Percentiles rank a stretch among this genome's conserved stretches.
Conservation (phyloP, 345 rosid species). For the rapeseed (Brassica napus) region DNA sequence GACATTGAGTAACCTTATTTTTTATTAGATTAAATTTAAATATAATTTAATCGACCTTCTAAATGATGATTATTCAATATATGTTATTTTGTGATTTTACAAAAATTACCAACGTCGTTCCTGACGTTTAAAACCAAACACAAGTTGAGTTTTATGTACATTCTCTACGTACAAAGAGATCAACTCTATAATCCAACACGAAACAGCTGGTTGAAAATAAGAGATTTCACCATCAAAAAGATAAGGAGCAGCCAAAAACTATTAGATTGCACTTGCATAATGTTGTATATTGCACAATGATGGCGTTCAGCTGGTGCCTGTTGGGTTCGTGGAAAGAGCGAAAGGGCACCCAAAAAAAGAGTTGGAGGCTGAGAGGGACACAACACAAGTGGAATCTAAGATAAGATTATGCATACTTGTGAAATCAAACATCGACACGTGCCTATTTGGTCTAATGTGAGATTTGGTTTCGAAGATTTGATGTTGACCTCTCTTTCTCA, state of each 20-base stretch:
- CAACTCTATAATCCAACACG: not conserved
- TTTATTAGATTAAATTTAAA: not conserved
- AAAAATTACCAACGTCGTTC: not conserved
- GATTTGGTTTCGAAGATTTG: slow-evolving; percentile 44
- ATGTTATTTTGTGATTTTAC: not conserved
- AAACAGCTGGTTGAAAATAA: not conserved
- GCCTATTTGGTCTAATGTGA: slow-evolving; percentile 39
- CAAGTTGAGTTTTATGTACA: not conserved
- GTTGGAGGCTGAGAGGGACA: slow-evolving; percentile 32
- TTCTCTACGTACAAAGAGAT: not conserved
- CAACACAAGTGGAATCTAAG: slow-evolving; percentile 36
- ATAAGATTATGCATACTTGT: slow-evolving; percentile 41
- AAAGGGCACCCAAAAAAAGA: slow-evolving; percentile 31
- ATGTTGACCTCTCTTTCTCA: slow-evolving; percentile 41
- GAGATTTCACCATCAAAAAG: slow-evolving; percentile 25
- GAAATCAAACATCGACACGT: slow-evolving; percentile 29
- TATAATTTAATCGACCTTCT: not conserved
- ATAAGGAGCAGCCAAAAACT: slow-evolving; percentile 13
- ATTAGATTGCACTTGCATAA: slow-evolving; percentile 15
- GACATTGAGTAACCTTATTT: not conserved
- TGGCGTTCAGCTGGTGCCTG: slow-evolving; percentile 27
- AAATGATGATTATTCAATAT: not conserved
- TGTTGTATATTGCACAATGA: slow-evolving; percentile 17
- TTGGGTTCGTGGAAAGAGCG: slow-evolving; percentile 33
- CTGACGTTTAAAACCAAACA: not conserved